Evolutionary conservation across 768 basidiomycete genomes (phyloP).

Genomic region (Psilocybe cubensis): DNA sequence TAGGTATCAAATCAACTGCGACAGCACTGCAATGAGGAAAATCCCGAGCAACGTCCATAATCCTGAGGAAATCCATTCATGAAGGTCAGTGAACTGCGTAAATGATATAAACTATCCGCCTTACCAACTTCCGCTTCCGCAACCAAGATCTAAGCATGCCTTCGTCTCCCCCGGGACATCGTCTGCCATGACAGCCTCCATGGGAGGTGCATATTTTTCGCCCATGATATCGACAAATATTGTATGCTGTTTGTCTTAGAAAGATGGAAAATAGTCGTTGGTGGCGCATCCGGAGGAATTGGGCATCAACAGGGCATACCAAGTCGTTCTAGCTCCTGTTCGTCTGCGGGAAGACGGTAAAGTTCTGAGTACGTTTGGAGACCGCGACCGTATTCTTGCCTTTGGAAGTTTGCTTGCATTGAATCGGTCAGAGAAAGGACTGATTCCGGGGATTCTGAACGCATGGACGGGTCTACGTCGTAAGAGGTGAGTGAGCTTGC

Average conservation of each 20-base stretch:
- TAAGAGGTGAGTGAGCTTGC: conserved; percentile 59
- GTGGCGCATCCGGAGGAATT: background rate
- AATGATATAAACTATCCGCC: conserved; percentile 13
- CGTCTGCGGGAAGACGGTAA: conserved; percentile 78
- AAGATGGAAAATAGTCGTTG: conserved; percentile 7
- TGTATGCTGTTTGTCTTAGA: conserved; percentile 64
- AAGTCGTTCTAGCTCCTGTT: conserved; percentile 72
- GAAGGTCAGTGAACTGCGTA: conserved; percentile 16
- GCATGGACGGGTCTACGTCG: conserved; percentile 53
- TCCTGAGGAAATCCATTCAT: conserved; percentile 46
- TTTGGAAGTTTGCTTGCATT: conserved; percentile 58
- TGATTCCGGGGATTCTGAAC: conserved; percentile 68
- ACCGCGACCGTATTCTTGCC: conserved; percentile 68
- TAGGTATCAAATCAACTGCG: conserved; percentile 80
- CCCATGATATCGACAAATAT: conserved; percentile 71
- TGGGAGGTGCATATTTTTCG: conserved; percentile 59
- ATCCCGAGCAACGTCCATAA: conserved; percentile 72
- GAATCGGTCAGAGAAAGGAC: conserved; percentile 72
- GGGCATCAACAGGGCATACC: conserved; percentile 41
- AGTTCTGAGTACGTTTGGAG: conserved; percentile 82
- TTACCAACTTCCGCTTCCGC: conserved; percentile 80
- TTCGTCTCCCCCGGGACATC: conserved; percentile 62
- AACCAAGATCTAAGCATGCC: conserved; percentile 73
- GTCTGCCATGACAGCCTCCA: conserved; percentile 62
- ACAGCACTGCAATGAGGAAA: conserved; percentile 71